Conservation (phyloP, 768 basidiomycete species). For the Hypsizygus marmoreus region DNA sequence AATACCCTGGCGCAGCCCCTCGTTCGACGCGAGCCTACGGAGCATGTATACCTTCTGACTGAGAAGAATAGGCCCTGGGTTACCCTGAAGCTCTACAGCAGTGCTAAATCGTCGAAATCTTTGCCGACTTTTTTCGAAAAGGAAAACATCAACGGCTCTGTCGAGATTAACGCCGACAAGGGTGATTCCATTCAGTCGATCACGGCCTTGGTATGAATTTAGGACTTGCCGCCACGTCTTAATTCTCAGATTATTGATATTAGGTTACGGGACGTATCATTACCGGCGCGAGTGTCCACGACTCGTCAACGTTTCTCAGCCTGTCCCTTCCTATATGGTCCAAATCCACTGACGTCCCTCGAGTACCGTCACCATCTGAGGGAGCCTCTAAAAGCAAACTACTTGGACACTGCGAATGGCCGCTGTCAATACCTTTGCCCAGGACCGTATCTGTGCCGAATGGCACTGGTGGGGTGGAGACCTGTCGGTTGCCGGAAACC, state of each 20-base stretch:
- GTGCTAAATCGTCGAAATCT: slow-evolving; percentile 52
- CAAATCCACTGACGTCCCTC: slow-evolving; percentile 40
- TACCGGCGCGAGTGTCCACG: slow-evolving; percentile 45
- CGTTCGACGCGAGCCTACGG: slow-evolving; percentile 46
- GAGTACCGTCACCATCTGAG: slow-evolving; percentile 43
- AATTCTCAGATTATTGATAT: not conserved
- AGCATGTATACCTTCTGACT: slow-evolving; percentile 44
- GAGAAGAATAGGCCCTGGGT: slow-evolving; percentile 47
- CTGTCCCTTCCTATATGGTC: slow-evolving; percentile 50
- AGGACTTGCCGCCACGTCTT: not conserved
- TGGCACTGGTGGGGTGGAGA: slow-evolving; percentile 36
- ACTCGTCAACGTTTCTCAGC: slow-evolving; percentile 46
- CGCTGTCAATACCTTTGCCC: slow-evolving; percentile 48
- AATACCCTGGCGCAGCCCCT: slow-evolving; percentile 43
- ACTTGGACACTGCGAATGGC: slow-evolving; percentile 48
- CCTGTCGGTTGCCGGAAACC: slow-evolving; percentile 51
- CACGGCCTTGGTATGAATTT: slow-evolving; percentile 39
- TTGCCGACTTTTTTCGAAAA: slow-evolving; percentile 57
- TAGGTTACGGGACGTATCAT: slow-evolving; percentile 55
- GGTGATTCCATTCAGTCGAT: slow-evolving; percentile 55
- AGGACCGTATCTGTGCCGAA: slow-evolving; percentile 42
- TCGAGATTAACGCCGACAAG: slow-evolving; percentile 50
- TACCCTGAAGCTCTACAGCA: slow-evolving; percentile 48
- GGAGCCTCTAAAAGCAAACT: slow-evolving; percentile 44
- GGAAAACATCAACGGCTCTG: slow-evolving; percentile 49